A percentile compares a stretch with the other conserved stretches of the same genome.
Conservation (phyloP, 306 rosid species). For the Pterocarpus santalinus region DNA sequence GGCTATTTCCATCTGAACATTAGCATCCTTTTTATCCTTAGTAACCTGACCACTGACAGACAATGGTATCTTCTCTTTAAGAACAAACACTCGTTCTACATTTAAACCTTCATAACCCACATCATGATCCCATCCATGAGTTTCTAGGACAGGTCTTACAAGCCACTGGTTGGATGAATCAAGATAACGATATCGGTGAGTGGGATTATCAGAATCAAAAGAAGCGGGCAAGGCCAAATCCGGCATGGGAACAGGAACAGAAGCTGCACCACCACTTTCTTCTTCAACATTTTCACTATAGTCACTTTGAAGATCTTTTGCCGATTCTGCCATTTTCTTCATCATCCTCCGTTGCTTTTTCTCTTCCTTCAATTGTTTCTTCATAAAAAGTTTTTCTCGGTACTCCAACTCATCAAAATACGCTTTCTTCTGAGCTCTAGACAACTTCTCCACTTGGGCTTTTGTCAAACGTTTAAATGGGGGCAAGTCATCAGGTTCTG, state of each 20-base stretch:
- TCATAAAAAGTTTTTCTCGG: slow-evolving; percentile 91
- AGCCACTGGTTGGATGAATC: slow-evolving; percentile 98
- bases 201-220: slow-evolving; percentile 95
- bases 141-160: slow-evolving; percentile 93
- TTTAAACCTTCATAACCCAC: slow-evolving; percentile 97
- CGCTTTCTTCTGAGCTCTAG: slow-evolving; percentile 81
- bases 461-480: slow-evolving; percentile 84
- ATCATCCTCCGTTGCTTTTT: slow-evolving; percentile 76
- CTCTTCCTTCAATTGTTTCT: slow-evolving; percentile 92
- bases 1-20: slow-evolving; percentile 86
- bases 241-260: slow-evolving; percentile 95
- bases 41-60: slow-evolving; percentile 89
- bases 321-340: slow-evolving; percentile 87
- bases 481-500: slow-evolving; percentile 83
- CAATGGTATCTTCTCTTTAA: slow-evolving; percentile 75
- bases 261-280: slow-evolving; percentile 76
- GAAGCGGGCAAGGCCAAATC: slow-evolving; percentile 92
- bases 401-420: slow-evolving; percentile 93
- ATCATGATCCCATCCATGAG: slow-evolving; percentile 99
- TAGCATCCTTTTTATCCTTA: slow-evolving; percentile 96
- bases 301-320: slow-evolving; percentile 69
- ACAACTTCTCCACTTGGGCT: slow-evolving; percentile 76
- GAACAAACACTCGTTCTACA: slow-evolving; percentile 83
- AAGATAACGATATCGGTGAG: slow-evolving; percentile 89
- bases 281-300: slow-evolving; percentile 74